phyloP scores from a whole-genome alignment of 495 filamentous ascomycete species.

The Podospora pseudocomata region DNA sequence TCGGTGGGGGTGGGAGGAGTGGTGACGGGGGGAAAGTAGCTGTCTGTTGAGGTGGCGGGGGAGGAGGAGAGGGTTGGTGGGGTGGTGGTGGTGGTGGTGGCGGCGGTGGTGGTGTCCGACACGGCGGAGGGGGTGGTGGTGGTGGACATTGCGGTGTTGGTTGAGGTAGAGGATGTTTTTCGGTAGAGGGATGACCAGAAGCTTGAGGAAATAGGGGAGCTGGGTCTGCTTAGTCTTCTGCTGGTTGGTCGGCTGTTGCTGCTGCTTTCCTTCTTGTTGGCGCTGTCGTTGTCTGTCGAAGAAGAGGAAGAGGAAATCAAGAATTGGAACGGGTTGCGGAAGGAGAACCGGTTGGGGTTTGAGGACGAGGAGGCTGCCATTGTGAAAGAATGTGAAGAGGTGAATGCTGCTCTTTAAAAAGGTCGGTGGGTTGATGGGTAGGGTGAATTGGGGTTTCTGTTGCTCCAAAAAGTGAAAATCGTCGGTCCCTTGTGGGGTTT shows the following conservation, averaged over 20 bases:
- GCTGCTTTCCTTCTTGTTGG: background rate
- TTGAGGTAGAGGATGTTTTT: background rate
- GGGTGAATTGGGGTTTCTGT: background rate
- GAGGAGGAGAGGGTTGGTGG: constrained; percentile 4
- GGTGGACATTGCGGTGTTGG: background rate
- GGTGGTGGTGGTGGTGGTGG: background rate
- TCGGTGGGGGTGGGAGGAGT: background rate
- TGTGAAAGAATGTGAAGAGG: background rate
- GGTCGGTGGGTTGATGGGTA: background rate
- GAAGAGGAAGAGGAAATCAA: background rate
- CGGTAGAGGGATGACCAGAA: constrained; percentile 1
- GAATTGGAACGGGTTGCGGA: constrained; percentile 4
- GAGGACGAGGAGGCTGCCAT: constrained; percentile 1
- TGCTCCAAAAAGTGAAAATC: background rate
- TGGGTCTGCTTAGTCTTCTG: background rate
- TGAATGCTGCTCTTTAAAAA: background rate
- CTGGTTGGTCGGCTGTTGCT: background rate
- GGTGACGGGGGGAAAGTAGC: background rate
- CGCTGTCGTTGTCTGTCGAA: background rate
- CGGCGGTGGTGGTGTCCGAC: background rate
- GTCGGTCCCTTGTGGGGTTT: background rate
- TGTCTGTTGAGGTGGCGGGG: background rate
- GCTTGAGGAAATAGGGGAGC: background rate
- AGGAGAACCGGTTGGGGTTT: background rate
- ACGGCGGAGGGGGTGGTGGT: background rate